phyloP scores from a whole-genome alignment of 2,329 filamentous ascomycete species.

The Emergomyces pasteurianus region DNA sequence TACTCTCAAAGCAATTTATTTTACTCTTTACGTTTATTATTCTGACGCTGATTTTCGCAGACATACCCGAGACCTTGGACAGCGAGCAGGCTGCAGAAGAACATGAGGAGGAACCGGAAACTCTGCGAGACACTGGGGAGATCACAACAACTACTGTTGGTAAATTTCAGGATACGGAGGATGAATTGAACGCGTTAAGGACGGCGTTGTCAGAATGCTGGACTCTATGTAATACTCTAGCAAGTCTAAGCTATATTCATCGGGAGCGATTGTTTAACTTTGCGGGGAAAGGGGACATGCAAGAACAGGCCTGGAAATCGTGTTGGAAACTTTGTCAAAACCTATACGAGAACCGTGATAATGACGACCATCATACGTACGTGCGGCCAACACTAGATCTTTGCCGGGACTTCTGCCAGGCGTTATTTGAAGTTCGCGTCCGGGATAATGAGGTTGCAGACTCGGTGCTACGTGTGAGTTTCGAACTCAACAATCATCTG shows the following conservation, averaged over 20 bases:
- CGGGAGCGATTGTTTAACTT: constrained; percentile 67
- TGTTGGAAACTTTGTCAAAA: constrained; percentile 91
- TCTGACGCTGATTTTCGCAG: constrained; percentile 12
- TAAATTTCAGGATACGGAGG: constrained; percentile 39
- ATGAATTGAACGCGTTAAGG: constrained; percentile 53
- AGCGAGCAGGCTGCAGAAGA: constrained; percentile 8
- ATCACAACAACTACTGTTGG: constrained; percentile 21
- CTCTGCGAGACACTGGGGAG: constrained; percentile 12
- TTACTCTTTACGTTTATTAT: constrained; percentile 7
- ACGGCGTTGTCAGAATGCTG: constrained; percentile 78
- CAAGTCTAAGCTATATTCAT: constrained; percentile 72
- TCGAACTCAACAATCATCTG: constrained; percentile 89
- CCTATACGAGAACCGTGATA: constrained; percentile 69
- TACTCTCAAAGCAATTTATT: constrained; percentile 19
- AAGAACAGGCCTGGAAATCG: constrained; percentile 83
- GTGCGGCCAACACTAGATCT: constrained; percentile 69
- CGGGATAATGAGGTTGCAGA: constrained; percentile 69
- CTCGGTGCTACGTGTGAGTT: constrained; percentile 80
- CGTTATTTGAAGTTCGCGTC: constrained; percentile 73
- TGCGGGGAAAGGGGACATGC: constrained; percentile 60
- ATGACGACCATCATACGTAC: constrained; percentile 50
- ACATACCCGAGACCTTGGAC: constrained; percentile 23
- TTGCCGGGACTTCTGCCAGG: constrained; percentile 84
- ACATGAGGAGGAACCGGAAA: constrained; percentile 15
- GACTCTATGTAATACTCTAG: constrained; percentile 85